Evolutionary conservation across 352 stramenopile genomes (phyloP).

Genomic region (Phytophthora megakarya): DNA sequence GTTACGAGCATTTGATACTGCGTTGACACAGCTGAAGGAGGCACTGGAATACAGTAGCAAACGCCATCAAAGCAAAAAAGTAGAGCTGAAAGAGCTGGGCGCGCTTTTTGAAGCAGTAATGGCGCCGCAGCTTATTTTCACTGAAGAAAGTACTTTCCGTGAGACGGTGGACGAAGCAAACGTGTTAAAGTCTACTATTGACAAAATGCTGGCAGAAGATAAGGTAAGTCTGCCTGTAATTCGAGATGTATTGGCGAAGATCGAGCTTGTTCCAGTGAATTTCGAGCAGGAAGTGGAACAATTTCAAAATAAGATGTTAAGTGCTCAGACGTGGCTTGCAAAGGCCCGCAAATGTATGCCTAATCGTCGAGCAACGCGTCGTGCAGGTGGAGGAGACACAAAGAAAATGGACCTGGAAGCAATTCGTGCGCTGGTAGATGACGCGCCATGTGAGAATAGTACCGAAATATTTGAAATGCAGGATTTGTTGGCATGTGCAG

Average conservation of each 20-base stretch:
- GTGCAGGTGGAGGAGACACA: constrained; percentile 49
- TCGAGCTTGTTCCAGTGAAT: constrained; percentile 87
- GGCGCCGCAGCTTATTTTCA: constrained; percentile 59
- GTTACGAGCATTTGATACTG: constrained; percentile 56
- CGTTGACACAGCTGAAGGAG: constrained; percentile 68
- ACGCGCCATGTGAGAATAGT: constrained; percentile 85
- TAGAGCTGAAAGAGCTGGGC: constrained; percentile 60
- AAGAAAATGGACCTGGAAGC: constrained; percentile 86
- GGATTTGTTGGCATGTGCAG: constrained; percentile 84
- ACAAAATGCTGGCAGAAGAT: constrained; percentile 69
- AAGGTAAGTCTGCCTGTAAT: constrained; percentile 86
- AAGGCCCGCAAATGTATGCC: constrained; percentile 89
- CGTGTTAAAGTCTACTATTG: constrained; percentile 65
- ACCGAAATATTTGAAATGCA: constrained; percentile 91
- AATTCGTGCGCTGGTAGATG: constrained; percentile 84
- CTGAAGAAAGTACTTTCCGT: constrained; percentile 55
- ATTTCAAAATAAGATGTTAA: constrained; percentile 88
- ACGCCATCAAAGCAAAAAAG: constrained; percentile 66
- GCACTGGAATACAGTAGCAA: constrained; percentile 65
- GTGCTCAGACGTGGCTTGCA: constrained; percentile 81
- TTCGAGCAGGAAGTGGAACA: constrained; percentile 79
- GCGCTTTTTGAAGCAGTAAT: constrained; percentile 50
- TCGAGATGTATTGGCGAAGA: constrained; percentile 76
- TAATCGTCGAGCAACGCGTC: constrained; percentile 67
- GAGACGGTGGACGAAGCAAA: constrained; percentile 66